Percentiles rank a stretch among this genome's conserved stretches.
Evolutionary conservation across 192 early-diverging fungal species (phyloP).

Genomic region (Rhizophlyctis rosea): DNA sequence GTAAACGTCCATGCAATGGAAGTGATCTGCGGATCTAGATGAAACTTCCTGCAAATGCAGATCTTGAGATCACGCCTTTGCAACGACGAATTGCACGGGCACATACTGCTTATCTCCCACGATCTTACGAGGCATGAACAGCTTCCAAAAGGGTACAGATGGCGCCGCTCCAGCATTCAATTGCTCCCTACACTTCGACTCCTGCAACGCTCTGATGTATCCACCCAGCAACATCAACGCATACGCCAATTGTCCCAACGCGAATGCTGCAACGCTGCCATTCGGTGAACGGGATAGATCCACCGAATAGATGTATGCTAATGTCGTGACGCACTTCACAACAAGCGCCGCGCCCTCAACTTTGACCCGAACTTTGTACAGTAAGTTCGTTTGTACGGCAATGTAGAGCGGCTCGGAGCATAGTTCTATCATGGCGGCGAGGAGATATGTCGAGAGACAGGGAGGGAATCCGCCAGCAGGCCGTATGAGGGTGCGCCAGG

Average conservation of each 20-base stretch:
- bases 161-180: neutral
- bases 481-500: conserved; percentile 37
- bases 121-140: neutral
- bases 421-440: conserved; percentile 79
- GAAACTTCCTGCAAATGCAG: conserved; percentile 24
- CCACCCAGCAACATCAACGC: conserved; percentile 54
- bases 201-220: conserved; percentile 41
- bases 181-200: conserved; percentile 22
- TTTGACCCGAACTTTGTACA: conserved; percentile 74
- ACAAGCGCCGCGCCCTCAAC: conserved; percentile 81
- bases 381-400: conserved; percentile 61
- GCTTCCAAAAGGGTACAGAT: neutral
- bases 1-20: conserved; percentile 74
- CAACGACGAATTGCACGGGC: neutral
- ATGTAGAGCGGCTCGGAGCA: conserved; percentile 84
- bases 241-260: conserved; percentile 75
- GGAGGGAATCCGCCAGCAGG: conserved; percentile 9
- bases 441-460: conserved; percentile 57
- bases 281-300: neutral
- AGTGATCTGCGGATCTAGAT: conserved; percentile 60
- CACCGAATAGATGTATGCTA: conserved; percentile 26
- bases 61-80: neutral
- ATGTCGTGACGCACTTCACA: conserved; percentile 67
- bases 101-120: neutral
- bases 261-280: conserved; percentile 57